Percentiles rank a stretch among this genome's conserved stretches.
These are phyloP conservation scores for Fusarium marasasianum DNA, from an alignment of 2,329 filamentous ascomycete genomes.

Conservation along the genomic window DNA sequence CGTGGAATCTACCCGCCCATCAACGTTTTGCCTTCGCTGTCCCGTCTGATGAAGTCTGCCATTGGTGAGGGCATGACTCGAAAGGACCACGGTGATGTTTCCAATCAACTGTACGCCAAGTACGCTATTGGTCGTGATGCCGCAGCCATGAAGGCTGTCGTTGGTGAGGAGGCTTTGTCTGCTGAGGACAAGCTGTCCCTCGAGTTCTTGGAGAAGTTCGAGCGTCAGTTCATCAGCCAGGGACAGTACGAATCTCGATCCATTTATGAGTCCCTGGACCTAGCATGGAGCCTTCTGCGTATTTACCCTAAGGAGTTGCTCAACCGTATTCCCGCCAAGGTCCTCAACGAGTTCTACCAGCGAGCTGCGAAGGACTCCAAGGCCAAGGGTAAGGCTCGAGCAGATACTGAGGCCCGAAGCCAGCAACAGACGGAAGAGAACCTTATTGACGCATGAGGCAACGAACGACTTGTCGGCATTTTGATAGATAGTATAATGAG, in stretches of 20 bases:
- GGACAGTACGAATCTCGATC: constrained; percentile 90
- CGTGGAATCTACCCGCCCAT: constrained; percentile 98
- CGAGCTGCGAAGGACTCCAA: constrained; percentile 71
- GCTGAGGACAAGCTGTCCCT: constrained; percentile 97
- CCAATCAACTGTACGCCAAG: constrained; percentile 99
- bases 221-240: constrained; percentile 92
- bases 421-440: constrained; percentile 63
- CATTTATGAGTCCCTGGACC: constrained; percentile 93
- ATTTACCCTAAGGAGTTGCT: constrained; percentile 99
- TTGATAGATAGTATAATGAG: constrained; percentile 42
- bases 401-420: constrained; percentile 52
- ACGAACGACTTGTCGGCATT: constrained; percentile 31
- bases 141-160: constrained; percentile 98
- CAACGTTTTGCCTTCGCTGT: constrained; percentile 97
- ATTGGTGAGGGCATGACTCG: constrained; percentile 97
- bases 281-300: constrained; percentile 94
- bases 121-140: constrained; percentile 99
- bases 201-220: constrained; percentile 98
- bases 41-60: constrained; percentile 99
- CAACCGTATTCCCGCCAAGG: constrained; percentile 89
- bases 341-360: constrained; percentile 85
- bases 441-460: constrained; percentile 65
- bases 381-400: constrained; percentile 67
- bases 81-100: constrained; percentile 97
- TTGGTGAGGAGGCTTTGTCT: constrained; percentile 96